Percentiles rank a stretch among this genome's conserved stretches.
These are phyloP conservation scores for Fragaria ananassa DNA, from an alignment of 306 rosid genomes.

Conservation along the genomic window DNA sequence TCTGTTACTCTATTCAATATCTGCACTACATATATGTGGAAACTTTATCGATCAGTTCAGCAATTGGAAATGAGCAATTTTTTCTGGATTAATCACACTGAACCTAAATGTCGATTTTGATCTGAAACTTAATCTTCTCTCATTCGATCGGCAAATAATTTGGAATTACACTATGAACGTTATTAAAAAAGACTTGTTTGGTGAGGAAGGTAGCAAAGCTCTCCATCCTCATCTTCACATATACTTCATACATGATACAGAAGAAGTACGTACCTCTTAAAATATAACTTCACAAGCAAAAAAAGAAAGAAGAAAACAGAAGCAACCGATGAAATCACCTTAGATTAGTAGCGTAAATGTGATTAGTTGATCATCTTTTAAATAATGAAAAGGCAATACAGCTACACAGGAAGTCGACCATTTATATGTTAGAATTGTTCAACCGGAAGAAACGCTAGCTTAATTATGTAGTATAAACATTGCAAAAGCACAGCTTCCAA, in stretches of 20 bases:
- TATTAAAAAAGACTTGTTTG: no score
- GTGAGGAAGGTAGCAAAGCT: no score
- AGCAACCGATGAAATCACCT: not conserved
- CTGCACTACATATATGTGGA: not conserved
- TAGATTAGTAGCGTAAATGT: not conserved
- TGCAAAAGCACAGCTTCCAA: conserved; percentile 1
- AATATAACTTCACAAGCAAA: not conserved
- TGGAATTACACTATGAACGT: no score
- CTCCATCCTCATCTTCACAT: no score
- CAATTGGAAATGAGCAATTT: no score
- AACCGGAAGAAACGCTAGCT: not conserved
- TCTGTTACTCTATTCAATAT: no score
- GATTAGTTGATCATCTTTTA: not conserved
- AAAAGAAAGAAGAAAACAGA: not conserved
- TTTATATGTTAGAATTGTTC: not conserved
- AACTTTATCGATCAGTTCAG: not conserved
- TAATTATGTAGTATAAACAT: not conserved
- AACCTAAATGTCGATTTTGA: no score
- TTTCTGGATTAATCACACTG: no score
- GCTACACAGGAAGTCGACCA: not conserved
- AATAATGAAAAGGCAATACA: not conserved
- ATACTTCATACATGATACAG: not conserved
- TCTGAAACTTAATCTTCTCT: no score
- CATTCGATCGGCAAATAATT: no score
- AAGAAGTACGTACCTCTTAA: not conserved